Percentiles rank a stretch among this genome's conserved stretches.
Conservation (phyloP, 2,329 filamentous ascomycete genomes). For the Xylaria sp. region DNA sequence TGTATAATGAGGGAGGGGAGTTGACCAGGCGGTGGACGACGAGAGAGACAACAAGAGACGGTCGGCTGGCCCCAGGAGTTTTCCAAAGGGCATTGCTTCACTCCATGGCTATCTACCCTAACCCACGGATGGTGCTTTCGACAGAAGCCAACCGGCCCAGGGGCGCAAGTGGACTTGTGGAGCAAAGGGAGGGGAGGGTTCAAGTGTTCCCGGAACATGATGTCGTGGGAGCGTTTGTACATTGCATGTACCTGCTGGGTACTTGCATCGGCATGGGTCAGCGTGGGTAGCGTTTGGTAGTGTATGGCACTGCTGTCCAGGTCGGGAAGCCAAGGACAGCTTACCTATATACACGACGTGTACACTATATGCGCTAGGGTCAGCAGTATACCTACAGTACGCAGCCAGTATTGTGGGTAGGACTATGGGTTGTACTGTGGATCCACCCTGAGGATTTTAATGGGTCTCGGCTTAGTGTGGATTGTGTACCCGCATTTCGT, state of each 20-base stretch:
- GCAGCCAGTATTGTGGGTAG: not conserved
- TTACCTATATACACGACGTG: not conserved
- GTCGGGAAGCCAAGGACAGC: conserved; percentile 13
- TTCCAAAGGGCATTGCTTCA: conserved; percentile 46
- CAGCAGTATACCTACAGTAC: conserved; percentile 4
- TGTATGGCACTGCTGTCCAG: conserved; percentile 19
- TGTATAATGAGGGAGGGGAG: conserved; percentile 32
- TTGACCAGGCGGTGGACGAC: conserved; percentile 47
- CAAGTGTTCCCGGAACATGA: conserved; percentile 49
- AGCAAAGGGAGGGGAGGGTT: conserved; percentile 43
- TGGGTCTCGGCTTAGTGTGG: conserved; percentile 41
- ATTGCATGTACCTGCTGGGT: conserved; percentile 42
- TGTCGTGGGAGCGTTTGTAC: conserved; percentile 44
- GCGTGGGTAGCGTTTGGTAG: conserved; percentile 19
- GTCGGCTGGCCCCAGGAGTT: conserved; percentile 48
- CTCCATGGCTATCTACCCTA: conserved; percentile 45
- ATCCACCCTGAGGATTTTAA: conserved; percentile 26
- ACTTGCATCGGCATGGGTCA: conserved; percentile 32
- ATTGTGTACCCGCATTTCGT: conserved; percentile 36
- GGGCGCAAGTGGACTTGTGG: conserved; percentile 46
- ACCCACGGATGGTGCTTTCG: conserved; percentile 46
- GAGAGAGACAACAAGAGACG: conserved; percentile 49
- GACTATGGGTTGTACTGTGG: conserved; percentile 2
- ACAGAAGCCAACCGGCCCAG: conserved; percentile 46
- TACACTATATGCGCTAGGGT: not conserved